Conservation (phyloP, 1,284 basidiomycete species). For the Naganishia albida region DNA sequence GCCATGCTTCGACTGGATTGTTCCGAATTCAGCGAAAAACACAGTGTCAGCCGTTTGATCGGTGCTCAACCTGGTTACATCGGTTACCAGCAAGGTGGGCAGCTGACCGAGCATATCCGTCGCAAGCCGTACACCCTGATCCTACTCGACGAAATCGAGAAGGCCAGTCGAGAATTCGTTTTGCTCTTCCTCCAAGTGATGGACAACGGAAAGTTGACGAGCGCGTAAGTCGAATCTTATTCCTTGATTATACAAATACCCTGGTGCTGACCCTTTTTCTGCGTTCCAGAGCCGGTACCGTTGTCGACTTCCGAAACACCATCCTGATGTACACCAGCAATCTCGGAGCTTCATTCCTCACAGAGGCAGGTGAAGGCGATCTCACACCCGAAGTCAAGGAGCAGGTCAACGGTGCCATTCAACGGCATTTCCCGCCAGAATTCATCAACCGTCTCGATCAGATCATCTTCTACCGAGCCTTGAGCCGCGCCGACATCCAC, state of each 20-base stretch:
- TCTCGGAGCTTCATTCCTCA: slow-evolving; percentile 59
- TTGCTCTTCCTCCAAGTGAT: slow-evolving; percentile 63
- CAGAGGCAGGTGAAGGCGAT: slow-evolving; percentile 56
- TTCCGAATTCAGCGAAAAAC: slow-evolving; percentile 59
- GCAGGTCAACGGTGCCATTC: slow-evolving; percentile 58
- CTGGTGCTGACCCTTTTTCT: not conserved
- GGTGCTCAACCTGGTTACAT: slow-evolving; percentile 62
- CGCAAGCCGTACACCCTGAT: slow-evolving; percentile 57
- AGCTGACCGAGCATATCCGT: slow-evolving; percentile 58
- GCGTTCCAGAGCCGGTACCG: slow-evolving; percentile 24
- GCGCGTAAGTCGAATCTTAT: slow-evolving; percentile 39
- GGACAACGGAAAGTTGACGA: slow-evolving; percentile 60
- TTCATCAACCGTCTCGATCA: slow-evolving; percentile 60
- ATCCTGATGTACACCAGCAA: slow-evolving; percentile 61
- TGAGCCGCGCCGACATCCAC: slow-evolving; percentile 57
- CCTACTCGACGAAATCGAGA: slow-evolving; percentile 57
- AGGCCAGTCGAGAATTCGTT: slow-evolving; percentile 60
- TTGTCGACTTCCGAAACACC: slow-evolving; percentile 44
- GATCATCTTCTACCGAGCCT: slow-evolving; percentile 60
- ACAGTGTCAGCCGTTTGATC: slow-evolving; percentile 59
- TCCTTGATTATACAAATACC: not conserved
- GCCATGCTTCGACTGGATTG: slow-evolving; percentile 63
- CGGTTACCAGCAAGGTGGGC: slow-evolving; percentile 60
- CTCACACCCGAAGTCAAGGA: slow-evolving; percentile 50
- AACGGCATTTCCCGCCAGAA: slow-evolving; percentile 59